phyloP scores from a whole-genome alignment of 2,329 filamentous ascomycete species.

The Aspergillus sp. region DNA sequence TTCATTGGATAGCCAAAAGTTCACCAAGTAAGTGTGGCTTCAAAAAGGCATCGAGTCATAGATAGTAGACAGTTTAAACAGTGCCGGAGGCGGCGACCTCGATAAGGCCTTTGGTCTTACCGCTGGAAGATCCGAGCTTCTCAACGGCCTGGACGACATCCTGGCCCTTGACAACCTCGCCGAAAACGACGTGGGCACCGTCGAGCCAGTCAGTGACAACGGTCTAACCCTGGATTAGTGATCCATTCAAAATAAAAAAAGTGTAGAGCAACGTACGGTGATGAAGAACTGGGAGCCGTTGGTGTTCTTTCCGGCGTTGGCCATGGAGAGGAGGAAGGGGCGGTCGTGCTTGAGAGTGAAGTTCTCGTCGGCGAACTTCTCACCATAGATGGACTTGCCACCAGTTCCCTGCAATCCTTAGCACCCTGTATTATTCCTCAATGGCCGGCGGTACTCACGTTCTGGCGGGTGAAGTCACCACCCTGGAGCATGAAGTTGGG shows the following conservation, averaged over 20 bases:
- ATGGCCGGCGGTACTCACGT: constrained; percentile 63
- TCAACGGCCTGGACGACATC: constrained; percentile 63
- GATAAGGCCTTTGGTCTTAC: constrained; percentile 29
- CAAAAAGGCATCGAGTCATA: neutral
- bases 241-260: no score
- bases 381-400: constrained; percentile 92
- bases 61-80: neutral
- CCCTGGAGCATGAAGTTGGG: constrained; percentile 94
- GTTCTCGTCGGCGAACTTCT: constrained; percentile 95
- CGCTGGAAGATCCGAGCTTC: constrained; percentile 59
- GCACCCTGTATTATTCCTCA: neutral
- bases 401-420: constrained; percentile 70
- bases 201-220: constrained; percentile 69
- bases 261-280: constrained; percentile 46
- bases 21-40: neutral
- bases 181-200: constrained; percentile 72
- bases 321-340: constrained; percentile 87
- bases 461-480: constrained; percentile 90
- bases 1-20: neutral
- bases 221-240: constrained; percentile 40
- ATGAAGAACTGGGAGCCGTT: constrained; percentile 77
- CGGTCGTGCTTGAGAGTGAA: constrained; percentile 74
- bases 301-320: constrained; percentile 94
- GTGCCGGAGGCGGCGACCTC: neutral
- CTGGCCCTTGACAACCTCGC: constrained; percentile 61